These are phyloP conservation scores for Trichoderma breve DNA, from an alignment of 2,329 filamentous ascomycete species.

Conservation along the genomic window DNA sequence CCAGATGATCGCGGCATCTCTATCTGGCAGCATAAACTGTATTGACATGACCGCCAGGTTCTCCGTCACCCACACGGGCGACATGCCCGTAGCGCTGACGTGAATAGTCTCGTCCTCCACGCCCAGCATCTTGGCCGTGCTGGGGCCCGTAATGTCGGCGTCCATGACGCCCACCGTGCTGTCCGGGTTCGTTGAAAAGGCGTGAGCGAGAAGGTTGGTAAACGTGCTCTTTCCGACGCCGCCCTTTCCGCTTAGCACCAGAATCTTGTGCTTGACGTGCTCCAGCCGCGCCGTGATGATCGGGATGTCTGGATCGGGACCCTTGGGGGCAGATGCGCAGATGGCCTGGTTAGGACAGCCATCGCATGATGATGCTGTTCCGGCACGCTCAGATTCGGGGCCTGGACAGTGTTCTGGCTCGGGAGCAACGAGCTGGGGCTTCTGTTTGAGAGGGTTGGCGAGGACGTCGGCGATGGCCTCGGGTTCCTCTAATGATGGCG, in stretches of 20 bases:
- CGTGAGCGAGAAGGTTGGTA: conserved; percentile 81
- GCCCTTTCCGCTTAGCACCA: conserved; percentile 91
- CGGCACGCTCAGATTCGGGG: conserved; percentile 71
- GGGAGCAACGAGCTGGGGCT: conserved; percentile 84
- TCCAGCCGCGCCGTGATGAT: conserved; percentile 80
- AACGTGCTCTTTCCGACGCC: conserved; percentile 97
- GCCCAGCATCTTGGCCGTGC: conserved; percentile 98
- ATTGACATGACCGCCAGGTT: conserved; percentile 96
- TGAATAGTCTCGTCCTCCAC: conserved; percentile 93
- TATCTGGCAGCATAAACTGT: conserved; percentile 94
- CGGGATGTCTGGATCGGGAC: conserved; percentile 90
- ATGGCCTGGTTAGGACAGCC: conserved; percentile 96
- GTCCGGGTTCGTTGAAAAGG: conserved; percentile 77
- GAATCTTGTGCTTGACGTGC: conserved; percentile 83
- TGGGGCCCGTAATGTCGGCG: conserved; percentile 94
- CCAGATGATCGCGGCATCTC: conserved; percentile 97
- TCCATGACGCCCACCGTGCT: conserved; percentile 93
- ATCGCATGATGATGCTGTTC: conserved; percentile 77
- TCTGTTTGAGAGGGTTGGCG: conserved; percentile 70
- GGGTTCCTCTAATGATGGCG: conserved; percentile 75
- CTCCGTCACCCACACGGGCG: conserved; percentile 91
- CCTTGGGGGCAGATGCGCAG: conserved; percentile 81
- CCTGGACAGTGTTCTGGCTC: conserved; percentile 97
- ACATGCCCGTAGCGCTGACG: conserved; percentile 84
- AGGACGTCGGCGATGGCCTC: conserved; percentile 67